Evolutionary conservation across 2,329 filamentous ascomycete species (phyloP).

Genomic region (Curvularia sp.): DNA sequence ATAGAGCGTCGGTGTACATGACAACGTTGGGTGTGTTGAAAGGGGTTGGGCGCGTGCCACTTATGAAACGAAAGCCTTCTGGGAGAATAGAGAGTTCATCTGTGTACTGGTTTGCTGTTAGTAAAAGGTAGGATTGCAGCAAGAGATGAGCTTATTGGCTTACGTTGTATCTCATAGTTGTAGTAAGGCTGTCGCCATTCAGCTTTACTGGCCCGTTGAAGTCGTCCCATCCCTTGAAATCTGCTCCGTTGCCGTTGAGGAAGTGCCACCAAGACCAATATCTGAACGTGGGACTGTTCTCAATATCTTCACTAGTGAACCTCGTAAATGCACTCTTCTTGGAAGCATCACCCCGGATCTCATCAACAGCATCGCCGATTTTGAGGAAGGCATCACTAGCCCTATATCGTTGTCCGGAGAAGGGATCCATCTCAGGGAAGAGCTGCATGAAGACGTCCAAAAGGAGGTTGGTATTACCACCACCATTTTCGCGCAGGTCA

Average conservation of each 20-base stretch:
- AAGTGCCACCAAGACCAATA: constrained; percentile 38
- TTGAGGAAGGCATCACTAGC: constrained; percentile 26
- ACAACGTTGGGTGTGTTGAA: constrained; percentile 52
- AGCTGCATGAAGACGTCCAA: constrained; percentile 59
- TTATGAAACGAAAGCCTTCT: constrained; percentile 27
- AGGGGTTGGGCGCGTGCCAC: constrained; percentile 30
- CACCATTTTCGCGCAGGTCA: constrained; percentile 66
- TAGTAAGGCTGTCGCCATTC: constrained; percentile 50
- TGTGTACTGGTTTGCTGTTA: constrained; percentile 29
- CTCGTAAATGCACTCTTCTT: constrained; percentile 16
- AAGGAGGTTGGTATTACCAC: constrained; percentile 55
- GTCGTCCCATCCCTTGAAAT: constrained; percentile 54
- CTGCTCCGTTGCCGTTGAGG: constrained; percentile 33
- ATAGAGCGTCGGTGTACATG: constrained; percentile 63
- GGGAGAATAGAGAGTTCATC: constrained; percentile 27
- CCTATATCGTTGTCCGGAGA: constrained; percentile 39
- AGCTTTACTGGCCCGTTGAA: constrained; percentile 52
- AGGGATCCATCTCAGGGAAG: constrained; percentile 56
- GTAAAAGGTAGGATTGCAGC: neutral
- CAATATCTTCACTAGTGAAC: constrained; percentile 10
- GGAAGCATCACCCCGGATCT: constrained; percentile 28
- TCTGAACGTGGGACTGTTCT: constrained; percentile 23
- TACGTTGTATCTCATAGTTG: constrained; percentile 44
- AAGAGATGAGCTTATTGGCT: constrained; percentile 4
- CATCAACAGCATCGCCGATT: constrained; percentile 33